Conservation (phyloP, 2,329 filamentous ascomycete genomes). For the Dryadomyces sulphureus region DNA sequence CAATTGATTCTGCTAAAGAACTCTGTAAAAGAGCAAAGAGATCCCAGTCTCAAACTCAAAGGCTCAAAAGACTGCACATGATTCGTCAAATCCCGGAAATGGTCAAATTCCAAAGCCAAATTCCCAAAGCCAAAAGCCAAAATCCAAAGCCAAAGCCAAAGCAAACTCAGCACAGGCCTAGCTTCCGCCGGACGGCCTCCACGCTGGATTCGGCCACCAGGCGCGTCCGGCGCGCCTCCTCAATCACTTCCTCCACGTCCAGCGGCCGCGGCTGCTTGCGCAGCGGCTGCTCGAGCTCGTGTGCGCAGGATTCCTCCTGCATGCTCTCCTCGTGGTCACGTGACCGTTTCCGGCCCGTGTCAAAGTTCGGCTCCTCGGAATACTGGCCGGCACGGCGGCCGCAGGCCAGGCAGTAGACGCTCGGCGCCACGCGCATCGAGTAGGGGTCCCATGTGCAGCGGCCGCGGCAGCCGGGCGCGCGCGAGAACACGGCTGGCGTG, state of each 20-base stretch:
- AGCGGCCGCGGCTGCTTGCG: constrained; percentile 5
- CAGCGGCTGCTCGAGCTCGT: background rate
- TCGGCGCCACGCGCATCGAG: background rate
- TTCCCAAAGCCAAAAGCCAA: too few relatives aligned
- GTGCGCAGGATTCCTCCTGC: background rate
- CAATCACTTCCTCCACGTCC: constrained; percentile 32
- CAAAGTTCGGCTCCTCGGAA: background rate
- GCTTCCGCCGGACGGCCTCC: constrained; percentile 33
- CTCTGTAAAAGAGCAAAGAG: too few relatives aligned
- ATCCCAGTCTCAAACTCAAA: too few relatives aligned
- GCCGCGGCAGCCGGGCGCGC: background rate
- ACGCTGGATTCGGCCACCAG: constrained; percentile 25
- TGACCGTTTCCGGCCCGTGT: background rate
- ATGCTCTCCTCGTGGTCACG: background rate
- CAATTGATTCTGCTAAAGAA: too few relatives aligned
- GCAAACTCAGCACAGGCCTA: constrained; percentile 12
- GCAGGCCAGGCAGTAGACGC: constrained; percentile 1
- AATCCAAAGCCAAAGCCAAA: too few relatives aligned
- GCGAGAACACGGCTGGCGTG: background rate
- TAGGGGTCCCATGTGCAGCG: background rate
- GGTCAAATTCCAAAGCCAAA: too few relatives aligned
- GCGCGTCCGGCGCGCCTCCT: constrained; percentile 25
- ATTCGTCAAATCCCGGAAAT: too few relatives aligned
- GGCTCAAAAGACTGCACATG: too few relatives aligned
- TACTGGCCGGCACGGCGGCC: background rate